A percentile compares a stretch with the other conserved stretches of the same genome.
These are phyloP conservation scores for Phytophthora constricta DNA, from an alignment of 352 stramenopile species.

Conservation along the genomic window DNA sequence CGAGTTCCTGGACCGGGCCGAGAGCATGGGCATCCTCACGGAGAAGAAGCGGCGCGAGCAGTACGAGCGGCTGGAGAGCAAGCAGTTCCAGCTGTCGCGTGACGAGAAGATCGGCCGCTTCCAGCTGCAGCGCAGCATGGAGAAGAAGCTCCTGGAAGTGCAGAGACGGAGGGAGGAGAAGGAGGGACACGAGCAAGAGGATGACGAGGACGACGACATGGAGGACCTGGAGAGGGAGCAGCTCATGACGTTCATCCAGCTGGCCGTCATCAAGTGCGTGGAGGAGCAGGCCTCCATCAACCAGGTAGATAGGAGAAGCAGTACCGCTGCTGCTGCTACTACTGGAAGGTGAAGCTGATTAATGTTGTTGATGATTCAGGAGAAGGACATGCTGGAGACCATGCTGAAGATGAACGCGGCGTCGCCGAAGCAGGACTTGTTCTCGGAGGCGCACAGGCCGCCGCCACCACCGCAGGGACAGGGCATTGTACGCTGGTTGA, in stretches of 20 bases:
- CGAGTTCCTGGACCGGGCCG: constrained; percentile 78
- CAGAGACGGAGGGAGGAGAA: constrained; percentile 54
- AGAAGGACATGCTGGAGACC: constrained; percentile 87
- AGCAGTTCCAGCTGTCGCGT: constrained; percentile 67
- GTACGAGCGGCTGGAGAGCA: constrained; percentile 77
- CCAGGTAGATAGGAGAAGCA: constrained; percentile 39
- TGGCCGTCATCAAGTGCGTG: constrained; percentile 78
- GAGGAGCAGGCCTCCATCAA: constrained; percentile 79
- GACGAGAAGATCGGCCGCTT: constrained; percentile 88
- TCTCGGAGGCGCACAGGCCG: constrained; percentile 70
- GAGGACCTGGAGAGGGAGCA: constrained; percentile 85
- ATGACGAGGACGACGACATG: constrained; percentile 50
- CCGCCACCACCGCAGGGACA: constrained; percentile 69
- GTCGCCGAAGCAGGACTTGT: constrained; percentile 64
- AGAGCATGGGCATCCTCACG: constrained; percentile 64
- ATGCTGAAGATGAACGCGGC: constrained; percentile 85
- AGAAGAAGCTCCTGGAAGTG: constrained; percentile 68
- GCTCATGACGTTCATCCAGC: constrained; percentile 82
- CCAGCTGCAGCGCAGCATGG: constrained; percentile 77
- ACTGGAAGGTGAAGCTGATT: background rate
- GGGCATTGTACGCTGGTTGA: constrained; percentile 73
- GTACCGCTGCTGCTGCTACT: background rate
- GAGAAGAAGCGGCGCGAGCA: constrained; percentile 76
- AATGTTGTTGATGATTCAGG: constrained; percentile 19
- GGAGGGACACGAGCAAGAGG: constrained; percentile 5